Percentiles rank a stretch among this genome's conserved stretches.
phyloP scores from a whole-genome alignment of 2,329 filamentous ascomycete genomes.

The Alternaria dauci region DNA sequence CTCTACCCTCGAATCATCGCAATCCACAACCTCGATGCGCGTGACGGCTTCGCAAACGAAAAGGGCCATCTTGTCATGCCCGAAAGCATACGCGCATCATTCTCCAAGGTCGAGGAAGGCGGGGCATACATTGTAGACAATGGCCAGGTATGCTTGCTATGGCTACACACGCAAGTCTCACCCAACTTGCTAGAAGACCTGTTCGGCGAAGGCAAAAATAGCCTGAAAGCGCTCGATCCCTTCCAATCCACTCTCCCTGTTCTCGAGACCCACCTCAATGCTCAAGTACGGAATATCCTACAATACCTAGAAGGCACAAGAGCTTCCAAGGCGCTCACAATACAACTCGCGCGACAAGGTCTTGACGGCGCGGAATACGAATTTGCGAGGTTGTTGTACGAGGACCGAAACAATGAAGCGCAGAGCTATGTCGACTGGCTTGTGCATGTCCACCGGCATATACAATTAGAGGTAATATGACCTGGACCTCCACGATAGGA shows the following conservation, averaged over 20 bases:
- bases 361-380: constrained; percentile 96
- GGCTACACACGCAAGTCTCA: constrained; percentile 91
- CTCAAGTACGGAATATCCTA: constrained; percentile 91
- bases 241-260: constrained; percentile 82
- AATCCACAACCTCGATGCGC: constrained; percentile 84
- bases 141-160: constrained; percentile 88
- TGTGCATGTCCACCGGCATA: constrained; percentile 90
- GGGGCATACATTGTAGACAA: constrained; percentile 96
- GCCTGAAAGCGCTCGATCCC: constrained; percentile 79
- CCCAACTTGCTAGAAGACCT: constrained; percentile 90
- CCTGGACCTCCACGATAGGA: background rate
- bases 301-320: constrained; percentile 83
- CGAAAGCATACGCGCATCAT: constrained; percentile 79
- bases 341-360: constrained; percentile 91
- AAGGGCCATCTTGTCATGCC: constrained; percentile 89
- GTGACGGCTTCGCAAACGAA: constrained; percentile 92
- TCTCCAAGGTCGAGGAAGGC: constrained; percentile 87
- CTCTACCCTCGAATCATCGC: constrained; percentile 94
- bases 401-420: constrained; percentile 97
- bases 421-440: constrained; percentile 99
- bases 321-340: constrained; percentile 84
- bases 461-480: constrained; percentile 76
- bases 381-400: constrained; percentile 88
- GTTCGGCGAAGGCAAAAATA: constrained; percentile 78
- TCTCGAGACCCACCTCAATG: constrained; percentile 90